These are phyloP conservation scores for Hondaea fermentalgiana DNA, from an alignment of 108 stramenopile genomes.

Conservation along the genomic window DNA sequence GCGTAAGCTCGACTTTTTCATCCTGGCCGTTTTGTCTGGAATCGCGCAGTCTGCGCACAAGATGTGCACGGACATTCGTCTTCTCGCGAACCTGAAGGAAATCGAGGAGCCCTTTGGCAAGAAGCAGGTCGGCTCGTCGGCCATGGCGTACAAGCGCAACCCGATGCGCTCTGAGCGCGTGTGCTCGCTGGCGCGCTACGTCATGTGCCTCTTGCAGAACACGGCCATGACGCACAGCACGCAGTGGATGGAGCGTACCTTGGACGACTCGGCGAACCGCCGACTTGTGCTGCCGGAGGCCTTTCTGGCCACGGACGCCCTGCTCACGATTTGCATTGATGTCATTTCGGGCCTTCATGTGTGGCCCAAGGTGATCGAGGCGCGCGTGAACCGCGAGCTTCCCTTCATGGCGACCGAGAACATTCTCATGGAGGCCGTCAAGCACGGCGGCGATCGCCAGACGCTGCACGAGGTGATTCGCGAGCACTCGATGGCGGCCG, in stretches of 20 bases:
- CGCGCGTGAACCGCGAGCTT: conserved; percentile 89
- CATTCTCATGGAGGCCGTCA: conserved; percentile 96
- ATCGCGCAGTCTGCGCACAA: conserved; percentile 92
- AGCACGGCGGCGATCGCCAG: conserved; percentile 95
- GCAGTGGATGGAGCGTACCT: conserved; percentile 97
- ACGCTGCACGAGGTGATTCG: conserved; percentile 93
- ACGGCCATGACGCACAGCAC: conserved; percentile 87
- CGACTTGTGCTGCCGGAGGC: conserved; percentile 91
- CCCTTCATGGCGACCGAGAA: conserved; percentile 99
- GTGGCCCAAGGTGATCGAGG: conserved; percentile 86
- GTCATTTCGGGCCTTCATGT: conserved; percentile 93
- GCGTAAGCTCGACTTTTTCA: conserved; percentile 87
- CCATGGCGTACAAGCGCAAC: conserved; percentile 97
- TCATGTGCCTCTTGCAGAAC: conserved; percentile 76
- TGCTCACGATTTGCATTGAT: conserved; percentile 78
- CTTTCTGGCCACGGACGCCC: conserved; percentile 85
- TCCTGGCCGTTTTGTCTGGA: conserved; percentile 75
- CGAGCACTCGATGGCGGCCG: conserved; percentile 96
- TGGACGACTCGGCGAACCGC: conserved; percentile 96
- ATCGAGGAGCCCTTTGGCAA: conserved; percentile 85
- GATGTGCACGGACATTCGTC: conserved; percentile 95
- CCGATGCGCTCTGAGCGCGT: conserved; percentile 92
- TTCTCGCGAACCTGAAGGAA: conserved; percentile 93
- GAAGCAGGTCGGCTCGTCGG: conserved; percentile 87
- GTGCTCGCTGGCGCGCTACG: conserved; percentile 82